These are phyloP conservation scores for Ogataea hybrid DNA, from an alignment of 1,139 yeast genomes.

Conservation along the genomic window DNA sequence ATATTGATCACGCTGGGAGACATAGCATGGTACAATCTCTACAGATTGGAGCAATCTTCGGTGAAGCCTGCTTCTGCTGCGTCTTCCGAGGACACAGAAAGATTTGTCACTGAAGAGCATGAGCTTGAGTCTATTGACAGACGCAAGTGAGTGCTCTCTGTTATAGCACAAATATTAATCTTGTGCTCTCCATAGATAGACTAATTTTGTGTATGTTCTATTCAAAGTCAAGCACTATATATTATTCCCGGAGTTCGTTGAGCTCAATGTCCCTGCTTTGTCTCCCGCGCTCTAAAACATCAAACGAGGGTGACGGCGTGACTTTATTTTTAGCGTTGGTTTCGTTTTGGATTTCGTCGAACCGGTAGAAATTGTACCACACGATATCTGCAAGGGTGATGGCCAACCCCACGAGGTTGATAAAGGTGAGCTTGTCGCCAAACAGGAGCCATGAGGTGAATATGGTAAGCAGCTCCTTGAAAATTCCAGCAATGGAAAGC, in stretches of 20 bases:
- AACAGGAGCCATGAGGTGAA: slow-evolving; percentile 64
- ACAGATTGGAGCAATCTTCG: slow-evolving; percentile 42
- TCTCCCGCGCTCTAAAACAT: background rate
- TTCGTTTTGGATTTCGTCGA: slow-evolving; percentile 28
- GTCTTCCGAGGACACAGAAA: slow-evolving; percentile 17
- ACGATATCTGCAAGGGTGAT: slow-evolving; percentile 71
- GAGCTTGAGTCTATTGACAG: slow-evolving; percentile 16
- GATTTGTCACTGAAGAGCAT: slow-evolving; percentile 14
- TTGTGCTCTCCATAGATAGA: background rate
- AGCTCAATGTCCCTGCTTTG: slow-evolving; percentile 16
- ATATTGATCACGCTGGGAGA: slow-evolving; percentile 72
- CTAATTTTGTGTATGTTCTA: background rate
- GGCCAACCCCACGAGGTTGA: slow-evolving; percentile 69
- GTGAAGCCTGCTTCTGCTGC: slow-evolving; percentile 10
- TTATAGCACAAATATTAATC: no score
- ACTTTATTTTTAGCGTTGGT: slow-evolving; percentile 4
- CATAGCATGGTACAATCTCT: slow-evolving; percentile 77
- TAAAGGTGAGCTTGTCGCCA: slow-evolving; percentile 62
- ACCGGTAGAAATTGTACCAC: slow-evolving; percentile 72
- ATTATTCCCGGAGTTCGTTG: slow-evolving; percentile 9
- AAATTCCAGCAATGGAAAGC: slow-evolving; percentile 82
- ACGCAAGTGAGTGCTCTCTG: slow-evolving; percentile 2
- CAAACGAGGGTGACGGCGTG: slow-evolving; percentile 10
- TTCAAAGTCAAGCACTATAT: background rate
- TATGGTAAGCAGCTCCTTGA: slow-evolving; percentile 84